phyloP scores from a whole-genome alignment of 345 rosid genomes.

The Eucalyptus melliodora region DNA sequence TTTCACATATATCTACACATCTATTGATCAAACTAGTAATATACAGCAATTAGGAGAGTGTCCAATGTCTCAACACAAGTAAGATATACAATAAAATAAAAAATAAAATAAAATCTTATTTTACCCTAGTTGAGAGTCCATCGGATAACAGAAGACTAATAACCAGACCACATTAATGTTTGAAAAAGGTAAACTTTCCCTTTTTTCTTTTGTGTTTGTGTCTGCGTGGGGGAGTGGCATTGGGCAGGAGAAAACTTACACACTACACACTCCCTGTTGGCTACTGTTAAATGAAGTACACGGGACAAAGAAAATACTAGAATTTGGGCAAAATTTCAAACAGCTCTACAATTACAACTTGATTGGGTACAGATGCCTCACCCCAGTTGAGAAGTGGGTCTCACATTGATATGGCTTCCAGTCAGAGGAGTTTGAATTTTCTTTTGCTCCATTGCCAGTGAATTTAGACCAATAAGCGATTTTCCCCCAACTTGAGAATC shows the following conservation, averaged over 20 bases:
- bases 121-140: neutral
- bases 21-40: no score
- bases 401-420: neutral
- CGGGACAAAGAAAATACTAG: neutral
- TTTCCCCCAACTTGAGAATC: constrained; percentile 12
- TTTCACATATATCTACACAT: no score
- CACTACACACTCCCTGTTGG: neutral
- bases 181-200: neutral
- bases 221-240: neutral
- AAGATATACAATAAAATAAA: neutral
- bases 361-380: neutral
- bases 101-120: neutral
- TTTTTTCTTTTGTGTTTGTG: neutral
- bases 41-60: neutral
- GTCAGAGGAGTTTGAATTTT: neutral
- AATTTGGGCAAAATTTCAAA: neutral
- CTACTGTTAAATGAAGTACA: neutral
- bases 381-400: neutral
- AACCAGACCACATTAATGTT: neutral
- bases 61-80: neutral
- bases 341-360: neutral
- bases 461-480: neutral
- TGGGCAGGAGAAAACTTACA: neutral
- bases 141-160: neutral
- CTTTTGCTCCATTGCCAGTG: neutral